Evolutionary conservation across 2,329 filamentous ascomycete species (phyloP), one percentile per base, ranked within the genome.

Genomic region (Penicillium occitanis): DNA sequence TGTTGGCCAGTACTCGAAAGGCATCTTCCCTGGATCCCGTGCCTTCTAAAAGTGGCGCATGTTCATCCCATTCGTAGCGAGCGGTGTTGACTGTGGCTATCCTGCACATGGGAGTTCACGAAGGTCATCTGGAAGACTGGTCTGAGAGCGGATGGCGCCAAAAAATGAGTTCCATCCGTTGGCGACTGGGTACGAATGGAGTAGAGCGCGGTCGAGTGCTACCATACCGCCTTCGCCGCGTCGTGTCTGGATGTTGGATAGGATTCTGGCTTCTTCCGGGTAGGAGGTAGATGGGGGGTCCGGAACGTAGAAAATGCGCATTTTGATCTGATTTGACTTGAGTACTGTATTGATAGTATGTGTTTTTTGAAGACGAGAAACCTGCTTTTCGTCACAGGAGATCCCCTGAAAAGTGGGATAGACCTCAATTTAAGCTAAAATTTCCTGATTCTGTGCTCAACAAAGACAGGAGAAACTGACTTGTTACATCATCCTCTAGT

Each of bases 21-120:
- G 22, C 48, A 30, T 51, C 48, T 48, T 48, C 10, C 5, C 48
- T 51, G 13, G 8, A 51, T 1, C 22, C 48, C 6, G 48, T 30
- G 25, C 4, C 13, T 28, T 30, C 2, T 11, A 51, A 28, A 8
- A 28, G 48, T 11, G 48, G 48, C 25, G 48, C 48, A 51, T 51
- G 48, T 6, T 91, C 87, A 37, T 81, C 86, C 92, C 91, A 96
- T 77, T 96, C 92, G 77, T 93, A 96, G 85, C 90, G 91, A 1
- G 92, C 92, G 33, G 83, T 76, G 76, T 94, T 96, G 69, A 92
- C 85, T 6, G 90, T 89, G 4, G 92, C 92, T 8, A 96, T 90
- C 58, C 92, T 85, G 71, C 87, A 91, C 70, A 96, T 92, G 67
- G 90, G 17, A 93, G 82, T 80, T 96, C 92, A 69, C 91, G 87